A percentile compares a stretch with the other conserved stretches of the same genome.
These are phyloP conservation scores for Trichoderma reesei DNA, from an alignment of 495 filamentous ascomycete genomes.

Conservation along the genomic window DNA sequence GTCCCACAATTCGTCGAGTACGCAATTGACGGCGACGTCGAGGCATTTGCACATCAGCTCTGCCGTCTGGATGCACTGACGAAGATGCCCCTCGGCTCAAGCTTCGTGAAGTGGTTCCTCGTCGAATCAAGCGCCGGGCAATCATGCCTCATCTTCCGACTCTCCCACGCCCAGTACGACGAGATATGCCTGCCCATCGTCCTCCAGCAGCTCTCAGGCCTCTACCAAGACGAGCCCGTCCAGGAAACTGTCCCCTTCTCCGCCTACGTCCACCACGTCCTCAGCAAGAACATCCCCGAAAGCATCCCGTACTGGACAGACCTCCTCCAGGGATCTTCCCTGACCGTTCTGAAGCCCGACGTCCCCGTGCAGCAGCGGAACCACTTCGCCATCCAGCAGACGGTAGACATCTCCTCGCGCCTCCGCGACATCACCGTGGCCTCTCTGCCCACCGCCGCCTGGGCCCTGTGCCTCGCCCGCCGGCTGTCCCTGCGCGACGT, in stretches of 20 bases:
- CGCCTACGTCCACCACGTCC: slow-evolving; percentile 43
- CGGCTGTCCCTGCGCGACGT: slow-evolving; percentile 40
- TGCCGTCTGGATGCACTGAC: slow-evolving; percentile 42
- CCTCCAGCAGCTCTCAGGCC: slow-evolving; percentile 33
- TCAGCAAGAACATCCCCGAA: slow-evolving; percentile 20
- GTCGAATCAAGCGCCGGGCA: slow-evolving; percentile 39
- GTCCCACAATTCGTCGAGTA: slow-evolving; percentile 42
- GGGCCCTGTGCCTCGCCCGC: slow-evolving; percentile 50
- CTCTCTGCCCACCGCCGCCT: slow-evolving; percentile 49
- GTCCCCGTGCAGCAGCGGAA: slow-evolving; percentile 21
- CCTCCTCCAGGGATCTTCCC: slow-evolving; percentile 40
- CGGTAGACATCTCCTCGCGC: slow-evolving; percentile 33
- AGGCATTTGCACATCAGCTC: slow-evolving; percentile 40
- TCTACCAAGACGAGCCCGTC: slow-evolving; percentile 23
- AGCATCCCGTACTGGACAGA: slow-evolving; percentile 48
- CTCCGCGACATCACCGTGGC: slow-evolving; percentile 45
- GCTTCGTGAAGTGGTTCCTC: slow-evolving; percentile 53
- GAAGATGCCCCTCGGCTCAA: slow-evolving; percentile 48
- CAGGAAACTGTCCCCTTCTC: slow-evolving; percentile 47
- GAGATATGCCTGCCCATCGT: slow-evolving; percentile 58
- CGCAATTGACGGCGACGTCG: slow-evolving; percentile 42
- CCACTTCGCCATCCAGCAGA: slow-evolving; percentile 29
- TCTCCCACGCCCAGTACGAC: slow-evolving; percentile 70
- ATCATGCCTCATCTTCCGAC: slow-evolving; percentile 52
- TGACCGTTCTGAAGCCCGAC: slow-evolving; percentile 34